Evolutionary conservation across 108 stramenopile genomes (phyloP).

Genomic region (Nannochloropsis gaditana): DNA sequence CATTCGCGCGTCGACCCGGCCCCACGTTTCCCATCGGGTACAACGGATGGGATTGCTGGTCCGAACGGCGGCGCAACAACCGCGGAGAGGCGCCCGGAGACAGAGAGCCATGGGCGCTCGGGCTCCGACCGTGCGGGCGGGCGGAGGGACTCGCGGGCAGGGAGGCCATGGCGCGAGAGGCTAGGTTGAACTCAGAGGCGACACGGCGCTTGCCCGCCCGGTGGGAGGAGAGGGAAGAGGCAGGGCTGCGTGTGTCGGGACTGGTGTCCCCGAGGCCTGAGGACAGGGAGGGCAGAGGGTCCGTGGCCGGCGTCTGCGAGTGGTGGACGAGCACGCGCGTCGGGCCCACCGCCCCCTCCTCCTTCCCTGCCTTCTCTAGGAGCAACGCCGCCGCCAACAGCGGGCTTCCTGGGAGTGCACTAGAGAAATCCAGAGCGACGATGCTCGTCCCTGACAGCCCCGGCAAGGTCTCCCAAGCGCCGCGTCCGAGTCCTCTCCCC

Average conservation of each 20-base stretch:
- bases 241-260: neutral
- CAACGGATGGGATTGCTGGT: too few species aligned
- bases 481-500: neutral
- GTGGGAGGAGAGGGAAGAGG: neutral
- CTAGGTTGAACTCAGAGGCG: neutral
- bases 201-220: neutral
- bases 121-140: neutral
- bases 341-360: neutral
- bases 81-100: neutral
- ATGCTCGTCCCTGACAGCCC: neutral
- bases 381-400: neutral
- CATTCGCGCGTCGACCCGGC: neutral
- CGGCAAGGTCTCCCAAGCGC: neutral
- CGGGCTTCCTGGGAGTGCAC: neutral
- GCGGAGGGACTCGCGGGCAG: neutral
- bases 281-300: neutral
- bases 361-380: neutral
- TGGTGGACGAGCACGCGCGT: neutral
- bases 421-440: neutral
- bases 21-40: too few species aligned
- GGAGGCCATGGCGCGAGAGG: neutral
- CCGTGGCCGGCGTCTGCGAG: neutral
- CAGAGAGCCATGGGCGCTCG: neutral
- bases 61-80: too few species aligned
- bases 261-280: neutral